These are phyloP conservation scores for Aureobasidium sp. DNA, from an alignment of 2,329 filamentous ascomycete species.

Conservation along the genomic window DNA sequence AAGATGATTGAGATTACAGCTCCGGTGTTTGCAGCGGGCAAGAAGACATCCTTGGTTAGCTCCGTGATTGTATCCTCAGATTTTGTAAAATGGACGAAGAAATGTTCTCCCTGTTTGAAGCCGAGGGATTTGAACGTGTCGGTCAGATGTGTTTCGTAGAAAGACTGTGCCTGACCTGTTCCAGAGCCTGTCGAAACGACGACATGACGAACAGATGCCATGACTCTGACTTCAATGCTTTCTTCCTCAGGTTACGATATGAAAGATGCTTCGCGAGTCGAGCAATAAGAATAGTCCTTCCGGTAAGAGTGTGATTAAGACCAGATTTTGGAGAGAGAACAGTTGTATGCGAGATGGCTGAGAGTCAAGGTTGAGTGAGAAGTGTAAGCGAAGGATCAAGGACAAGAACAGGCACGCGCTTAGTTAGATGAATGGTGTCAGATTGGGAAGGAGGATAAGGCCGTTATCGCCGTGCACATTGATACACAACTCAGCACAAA, in stretches of 20 bases:
- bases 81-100: conserved; percentile 67
- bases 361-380: background rate
- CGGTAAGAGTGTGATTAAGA: too few relatives aligned
- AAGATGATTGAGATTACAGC: conserved; percentile 72
- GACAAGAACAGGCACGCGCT: background rate
- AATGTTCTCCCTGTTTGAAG: conserved; percentile 41
- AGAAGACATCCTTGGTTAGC: conserved; percentile 60
- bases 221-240: background rate
- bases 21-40: conserved; percentile 54
- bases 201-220: conserved; percentile 35
- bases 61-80: conserved; percentile 70
- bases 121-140: conserved; percentile 49
- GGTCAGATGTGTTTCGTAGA: conserved; percentile 42
- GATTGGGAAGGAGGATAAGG: background rate
- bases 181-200: conserved; percentile 53
- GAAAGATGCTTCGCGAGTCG: background rate
- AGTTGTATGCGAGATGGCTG: background rate
- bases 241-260: background rate
- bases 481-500: background rate
- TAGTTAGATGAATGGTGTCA: conserved; percentile 10
- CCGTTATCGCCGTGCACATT: conserved; percentile 12
- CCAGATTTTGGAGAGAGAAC: too few relatives aligned
- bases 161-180: conserved; percentile 41
- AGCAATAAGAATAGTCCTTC: too few relatives aligned
- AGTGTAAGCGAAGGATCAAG: background rate